These are phyloP conservation scores for Escovopsis sp. DNA, from an alignment of 2,329 filamentous ascomycete species.

Conservation along the genomic window DNA sequence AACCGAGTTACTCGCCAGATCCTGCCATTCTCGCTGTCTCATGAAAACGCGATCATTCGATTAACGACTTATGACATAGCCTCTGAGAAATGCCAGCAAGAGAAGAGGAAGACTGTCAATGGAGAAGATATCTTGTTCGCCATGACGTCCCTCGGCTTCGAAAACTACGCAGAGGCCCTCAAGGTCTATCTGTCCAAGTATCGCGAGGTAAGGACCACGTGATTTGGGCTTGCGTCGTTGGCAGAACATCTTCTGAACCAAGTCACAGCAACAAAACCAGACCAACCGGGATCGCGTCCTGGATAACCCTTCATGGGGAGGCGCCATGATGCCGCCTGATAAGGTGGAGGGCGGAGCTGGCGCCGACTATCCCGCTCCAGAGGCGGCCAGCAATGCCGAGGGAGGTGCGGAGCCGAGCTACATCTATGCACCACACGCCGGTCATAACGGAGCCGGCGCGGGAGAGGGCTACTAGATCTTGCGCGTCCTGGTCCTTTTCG, in stretches of 20 bases:
- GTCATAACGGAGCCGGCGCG: conserved; percentile 42
- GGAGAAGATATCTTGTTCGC: conserved; percentile 97
- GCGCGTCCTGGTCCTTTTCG: too few species aligned
- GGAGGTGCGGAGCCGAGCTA: conserved; percentile 28
- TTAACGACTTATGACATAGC: too few species aligned
- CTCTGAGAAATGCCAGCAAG: conserved; percentile 97
- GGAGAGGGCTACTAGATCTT: conserved; percentile 33
- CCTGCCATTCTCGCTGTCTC: too few species aligned
- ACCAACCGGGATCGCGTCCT: conserved; percentile 24
- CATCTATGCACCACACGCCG: conserved; percentile 37
- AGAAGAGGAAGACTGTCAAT: conserved; percentile 98
- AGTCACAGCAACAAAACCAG: conserved; percentile 24
- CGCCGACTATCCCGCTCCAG: conserved; percentile 28
- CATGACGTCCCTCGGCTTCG: conserved; percentile 96
- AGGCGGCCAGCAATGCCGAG: conserved; percentile 25
- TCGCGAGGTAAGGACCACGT: conserved; percentile 62
- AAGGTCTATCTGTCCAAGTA: conserved; percentile 98
- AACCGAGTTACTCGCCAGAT: too few species aligned
- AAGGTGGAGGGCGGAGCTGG: conserved; percentile 16
- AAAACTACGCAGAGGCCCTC: conserved; percentile 94
- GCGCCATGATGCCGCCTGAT: conserved; percentile 17
- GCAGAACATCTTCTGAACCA: conserved; percentile 4
- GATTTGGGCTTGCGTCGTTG: background rate
- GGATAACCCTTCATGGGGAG: conserved; percentile 17
- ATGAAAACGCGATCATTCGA: too few species aligned